A percentile compares a stretch with the other conserved stretches of the same genome.
These are phyloP conservation scores for Penstemon barbatus DNA, from an alignment of 257 asterid genomes.

Conservation along the genomic window DNA sequence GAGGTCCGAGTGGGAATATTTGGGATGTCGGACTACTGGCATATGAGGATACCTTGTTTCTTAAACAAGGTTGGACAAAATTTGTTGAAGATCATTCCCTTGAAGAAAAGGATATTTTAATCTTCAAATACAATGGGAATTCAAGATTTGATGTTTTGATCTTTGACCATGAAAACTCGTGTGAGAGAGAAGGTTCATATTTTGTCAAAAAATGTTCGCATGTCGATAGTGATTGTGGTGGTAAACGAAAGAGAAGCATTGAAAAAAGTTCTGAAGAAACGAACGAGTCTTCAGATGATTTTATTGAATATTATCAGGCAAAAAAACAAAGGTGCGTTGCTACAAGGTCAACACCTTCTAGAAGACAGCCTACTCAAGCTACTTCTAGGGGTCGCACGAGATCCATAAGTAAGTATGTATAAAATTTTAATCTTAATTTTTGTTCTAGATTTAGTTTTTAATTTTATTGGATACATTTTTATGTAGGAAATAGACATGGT, in stretches of 20 bases:
- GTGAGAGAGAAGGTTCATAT: conserved; percentile 44
- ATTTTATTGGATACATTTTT: background rate
- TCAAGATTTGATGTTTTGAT: no score
- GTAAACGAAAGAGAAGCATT: conserved; percentile 19
- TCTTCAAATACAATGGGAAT: no score
- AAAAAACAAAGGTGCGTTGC: conserved; percentile 8
- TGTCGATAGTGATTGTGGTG: conserved; percentile 7
- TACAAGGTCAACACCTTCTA: conserved; percentile 11
- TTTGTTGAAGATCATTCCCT: conserved; percentile 51
- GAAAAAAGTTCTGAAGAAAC: conserved; percentile 11
- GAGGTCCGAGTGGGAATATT: no score
- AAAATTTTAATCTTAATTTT: background rate
- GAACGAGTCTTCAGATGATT: conserved; percentile 20
- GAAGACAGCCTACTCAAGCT: conserved; percentile 1
- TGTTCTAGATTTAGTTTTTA: background rate
- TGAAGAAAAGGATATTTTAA: background rate
- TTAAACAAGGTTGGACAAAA: conserved; percentile 46
- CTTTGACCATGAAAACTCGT: conserved; percentile 15
- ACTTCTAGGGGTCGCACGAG: conserved; percentile 7
- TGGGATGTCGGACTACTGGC: conserved; percentile 38
- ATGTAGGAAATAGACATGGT: conserved; percentile 24
- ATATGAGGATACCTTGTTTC: conserved; percentile 36
- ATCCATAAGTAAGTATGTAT: conserved; percentile 15
- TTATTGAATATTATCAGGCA: no score
- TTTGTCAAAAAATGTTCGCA: conserved; percentile 37